Evolutionary conservation across 352 stramenopile species (phyloP), one percentile per base, ranked within the genome.

Genomic region (Elongisporangium anandrum): DNA sequence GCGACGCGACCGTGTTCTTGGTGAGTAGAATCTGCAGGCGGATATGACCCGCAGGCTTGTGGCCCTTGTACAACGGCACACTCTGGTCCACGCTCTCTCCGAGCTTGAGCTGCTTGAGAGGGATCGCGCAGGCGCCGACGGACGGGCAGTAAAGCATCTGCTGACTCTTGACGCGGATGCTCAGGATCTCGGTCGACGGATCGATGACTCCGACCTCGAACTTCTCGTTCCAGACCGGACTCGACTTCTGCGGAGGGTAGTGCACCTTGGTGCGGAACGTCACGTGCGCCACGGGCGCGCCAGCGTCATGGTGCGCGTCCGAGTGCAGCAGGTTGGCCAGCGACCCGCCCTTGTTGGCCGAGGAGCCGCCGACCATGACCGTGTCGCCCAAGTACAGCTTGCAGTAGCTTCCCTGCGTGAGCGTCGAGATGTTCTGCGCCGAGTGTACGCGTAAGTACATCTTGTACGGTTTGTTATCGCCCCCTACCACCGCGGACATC

Each of bases 221-320:
- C 70, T 92, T 90, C 39, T 92, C 72, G 57, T 90, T 92, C 82
- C 82, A 92, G 39, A 87, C 56, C n/a, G 78, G 76, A 29, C 71
- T 70, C 12, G 64, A 64, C 4, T 59, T 69, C 29, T 64, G 55
- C 13, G 59, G 59, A 29, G 66, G 70, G 38, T 57, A 63, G 34
- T 75, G 65, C 50, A 88, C 65, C 61, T 85, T 86, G 29, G 81
- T 91, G 67, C 77, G 75, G 60, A 83, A 89, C 3, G 66, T 70
- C 57, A 69, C 75, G 56, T 88, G 75, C 5, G 71, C 69, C 21
- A n/a, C 29, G 2, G 54, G 57, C 6, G 50, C 7, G 21, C 26
- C 9, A 2, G 50, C 15, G 22, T 63, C n/a, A 41, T 60, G 24
- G 22, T 68, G 13, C 45, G 60, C 20, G 1, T 57, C 50, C 19